These are phyloP conservation scores for Alternaria brassicae DNA, from an alignment of 2,329 filamentous ascomycete species.

Conservation along the genomic window DNA sequence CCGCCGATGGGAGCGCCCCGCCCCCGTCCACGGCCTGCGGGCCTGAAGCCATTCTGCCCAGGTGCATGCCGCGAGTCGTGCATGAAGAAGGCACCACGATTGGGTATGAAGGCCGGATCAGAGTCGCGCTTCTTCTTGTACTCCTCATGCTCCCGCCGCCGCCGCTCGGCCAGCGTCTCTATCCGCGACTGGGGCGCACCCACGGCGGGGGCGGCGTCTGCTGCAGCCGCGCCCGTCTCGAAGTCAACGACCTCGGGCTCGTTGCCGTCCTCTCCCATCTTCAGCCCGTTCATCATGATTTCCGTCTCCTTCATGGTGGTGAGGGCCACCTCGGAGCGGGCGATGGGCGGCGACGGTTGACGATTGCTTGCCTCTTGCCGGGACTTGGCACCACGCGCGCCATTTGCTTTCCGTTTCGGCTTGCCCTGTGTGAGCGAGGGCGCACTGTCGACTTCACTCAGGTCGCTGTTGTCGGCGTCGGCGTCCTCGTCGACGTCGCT, in stretches of 20 bases:
- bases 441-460: conserved; percentile 59
- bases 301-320: conserved; percentile 63
- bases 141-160: conserved; percentile 86
- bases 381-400: conserved; percentile 43
- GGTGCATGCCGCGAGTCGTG: conserved; percentile 88
- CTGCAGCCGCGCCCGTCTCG: conserved; percentile 52
- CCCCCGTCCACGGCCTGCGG: conserved; percentile 68
- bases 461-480: conserved; percentile 65
- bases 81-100: conserved; percentile 94
- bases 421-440: conserved; percentile 46
- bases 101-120: conserved; percentile 92
- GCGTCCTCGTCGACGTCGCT: conserved; percentile 66
- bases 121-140: conserved; percentile 87
- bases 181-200: conserved; percentile 46
- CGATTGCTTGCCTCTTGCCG: conserved; percentile 36
- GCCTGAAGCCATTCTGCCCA: conserved; percentile 77
- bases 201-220: conserved; percentile 51
- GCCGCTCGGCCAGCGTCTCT: conserved; percentile 70
- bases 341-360: conserved; percentile 46
- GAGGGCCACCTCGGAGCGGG: conserved; percentile 50
- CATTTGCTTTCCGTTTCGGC: conserved; percentile 49
- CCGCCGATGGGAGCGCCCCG: conserved; percentile 61
- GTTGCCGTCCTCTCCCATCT: conserved; percentile 53
- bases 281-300: conserved; percentile 67
- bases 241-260: conserved; percentile 59